These are phyloP conservation scores for Silene noctiflora DNA, from an alignment of 179 eudicot species.

Conservation along the genomic window DNA sequence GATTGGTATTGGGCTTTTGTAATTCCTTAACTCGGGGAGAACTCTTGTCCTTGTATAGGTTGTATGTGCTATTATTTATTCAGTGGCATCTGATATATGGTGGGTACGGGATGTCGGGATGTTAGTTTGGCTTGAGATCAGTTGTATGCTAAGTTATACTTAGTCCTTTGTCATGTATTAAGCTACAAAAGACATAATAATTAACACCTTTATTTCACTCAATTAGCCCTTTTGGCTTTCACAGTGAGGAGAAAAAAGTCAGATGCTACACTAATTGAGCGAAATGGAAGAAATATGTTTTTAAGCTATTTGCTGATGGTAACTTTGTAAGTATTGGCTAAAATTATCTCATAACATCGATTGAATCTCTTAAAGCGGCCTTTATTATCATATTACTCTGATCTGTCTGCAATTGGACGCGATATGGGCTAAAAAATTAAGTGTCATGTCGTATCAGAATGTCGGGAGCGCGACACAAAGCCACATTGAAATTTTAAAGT, in stretches of 20 bases:
- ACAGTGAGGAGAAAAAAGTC: too few relatives aligned
- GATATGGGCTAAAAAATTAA: too few relatives aligned
- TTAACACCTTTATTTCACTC: too few relatives aligned
- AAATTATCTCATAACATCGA: neutral
- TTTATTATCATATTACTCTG: neutral
- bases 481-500: too few relatives aligned
- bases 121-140: neutral
- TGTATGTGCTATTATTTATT: neutral
- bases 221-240: neutral
- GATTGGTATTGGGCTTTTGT: neutral
- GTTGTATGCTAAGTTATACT: neutral
- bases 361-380: slow-evolving; percentile 3
- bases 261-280: too few relatives aligned
- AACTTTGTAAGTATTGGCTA: slow-evolving; percentile 10
- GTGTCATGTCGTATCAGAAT: too few relatives aligned
- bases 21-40: neutral
- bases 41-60: neutral
- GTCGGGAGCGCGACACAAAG: too few relatives aligned
- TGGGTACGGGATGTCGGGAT: neutral
- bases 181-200: too few relatives aligned
- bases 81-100: neutral
- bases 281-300: neutral
- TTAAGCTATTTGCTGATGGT: slow-evolving; percentile 12
- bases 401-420: too few relatives aligned
- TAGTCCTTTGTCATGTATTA: too few relatives aligned